Percentiles rank a stretch among this genome's conserved stretches.
phyloP scores from a whole-genome alignment of 208 protist genomes.

The Leishmania turanica region DNA sequence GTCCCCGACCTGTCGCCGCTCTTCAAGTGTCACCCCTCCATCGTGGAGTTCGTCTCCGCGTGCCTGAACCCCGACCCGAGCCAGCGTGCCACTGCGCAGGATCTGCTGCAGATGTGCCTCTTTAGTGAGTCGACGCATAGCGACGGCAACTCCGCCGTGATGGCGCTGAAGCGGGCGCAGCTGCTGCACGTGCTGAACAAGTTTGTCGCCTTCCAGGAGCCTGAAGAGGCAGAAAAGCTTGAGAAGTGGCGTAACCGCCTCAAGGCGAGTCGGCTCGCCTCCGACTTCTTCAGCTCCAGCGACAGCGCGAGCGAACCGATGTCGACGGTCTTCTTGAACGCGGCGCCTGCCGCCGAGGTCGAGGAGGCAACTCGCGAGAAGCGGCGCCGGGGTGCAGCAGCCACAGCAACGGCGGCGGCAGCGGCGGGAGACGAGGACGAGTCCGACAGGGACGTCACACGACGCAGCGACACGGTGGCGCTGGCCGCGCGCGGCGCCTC shows the following conservation, averaged over 20 bases:
- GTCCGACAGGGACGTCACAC: slow-evolving; percentile 13
- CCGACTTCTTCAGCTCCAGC: slow-evolving; percentile 21
- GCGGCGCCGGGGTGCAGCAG: neutral
- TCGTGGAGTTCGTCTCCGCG: slow-evolving; percentile 85
- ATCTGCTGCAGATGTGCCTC: slow-evolving; percentile 79
- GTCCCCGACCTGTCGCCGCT: slow-evolving; percentile 83
- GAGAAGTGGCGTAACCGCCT: slow-evolving; percentile 18
- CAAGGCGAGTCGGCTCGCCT: slow-evolving; percentile 13
- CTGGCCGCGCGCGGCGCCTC: neutral
- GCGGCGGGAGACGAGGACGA: neutral
- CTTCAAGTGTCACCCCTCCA: slow-evolving; percentile 62
- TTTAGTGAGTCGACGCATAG: slow-evolving; percentile 75
- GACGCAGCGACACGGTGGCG: slow-evolving; percentile 19
- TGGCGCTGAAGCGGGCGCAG: slow-evolving; percentile 78
- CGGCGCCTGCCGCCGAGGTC: neutral
- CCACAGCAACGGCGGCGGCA: neutral
- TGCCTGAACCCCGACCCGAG: slow-evolving; percentile 78
- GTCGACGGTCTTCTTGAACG: neutral
- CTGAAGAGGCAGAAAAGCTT: slow-evolving; percentile 32
- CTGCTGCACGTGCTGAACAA: slow-evolving; percentile 86
- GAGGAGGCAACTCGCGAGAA: neutral
- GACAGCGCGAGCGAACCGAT: neutral
- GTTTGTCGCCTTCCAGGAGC: slow-evolving; percentile 87
- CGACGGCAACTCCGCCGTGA: slow-evolving; percentile 69
- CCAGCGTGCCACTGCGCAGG: slow-evolving; percentile 65